Base-by-base conservation (phyloP, 2,329 filamentous ascomycete species). In the Aschersonia sp. region DNA sequence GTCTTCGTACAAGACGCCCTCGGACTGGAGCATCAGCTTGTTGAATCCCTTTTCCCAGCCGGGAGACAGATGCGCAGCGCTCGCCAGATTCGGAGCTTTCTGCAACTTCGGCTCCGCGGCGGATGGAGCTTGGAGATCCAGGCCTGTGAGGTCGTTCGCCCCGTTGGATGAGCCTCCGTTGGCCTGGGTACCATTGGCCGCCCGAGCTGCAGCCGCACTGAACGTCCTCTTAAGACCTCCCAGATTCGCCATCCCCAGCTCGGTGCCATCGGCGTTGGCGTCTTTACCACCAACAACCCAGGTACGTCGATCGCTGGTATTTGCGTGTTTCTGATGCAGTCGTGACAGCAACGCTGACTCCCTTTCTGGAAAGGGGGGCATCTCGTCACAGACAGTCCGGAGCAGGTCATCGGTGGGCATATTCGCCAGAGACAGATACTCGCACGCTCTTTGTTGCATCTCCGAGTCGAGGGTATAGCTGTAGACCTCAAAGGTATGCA, bases 271-370 rank as follows among this genome's bases (percentile, higher is more conserved):
- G 1, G 80, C 72, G 61, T 96, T 96, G 49, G 89, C 91, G 61
- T 94, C 89, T 68, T 95, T 96, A 51, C 89, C 91, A 52, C 91
- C 91, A n/a, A 97, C 86, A 30, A 96, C 83, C 92, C 92, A 98
- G 2, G 92, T 97, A 52, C 91, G 80, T 68, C 94, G 94, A 64
- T 98, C 92, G 61, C 87, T 94, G 10, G 88, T 92, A 51, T 85
- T 86, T 45, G 85, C 85, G 58, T 94, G 89, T 69, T 94, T 97
- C 65, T 95, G 89, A 65, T 98, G 91, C 45, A 98, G 74, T 50
- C 92, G 78, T 40, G 91, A 96, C 9, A 98, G 73, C 31, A 98
- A 72, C 1, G 92, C 91, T 4, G 92, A 97, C 50, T 94, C 83
- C 51, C 94, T 76, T 64, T 98, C 89, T 0, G 92, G 94, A 67